A percentile compares a stretch with the other conserved stretches of the same genome.
Conservation (phyloP, 2,329 filamentous ascomycete species). For the Aspergillus texensis region DNA sequence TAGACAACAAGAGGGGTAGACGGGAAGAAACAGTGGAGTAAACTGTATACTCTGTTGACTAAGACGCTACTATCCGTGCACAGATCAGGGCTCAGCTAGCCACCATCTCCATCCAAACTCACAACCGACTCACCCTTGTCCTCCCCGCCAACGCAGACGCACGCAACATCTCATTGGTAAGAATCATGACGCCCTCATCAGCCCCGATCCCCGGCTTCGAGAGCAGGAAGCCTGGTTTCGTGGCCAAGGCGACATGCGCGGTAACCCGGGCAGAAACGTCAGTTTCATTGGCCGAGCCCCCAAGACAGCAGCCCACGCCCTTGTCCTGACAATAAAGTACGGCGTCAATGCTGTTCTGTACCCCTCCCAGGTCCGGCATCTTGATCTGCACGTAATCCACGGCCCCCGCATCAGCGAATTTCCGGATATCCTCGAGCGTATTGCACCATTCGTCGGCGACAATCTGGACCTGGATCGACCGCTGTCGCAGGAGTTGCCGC, state of each 20-base stretch:
- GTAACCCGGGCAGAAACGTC: slow-evolving; percentile 32
- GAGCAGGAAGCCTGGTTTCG: slow-evolving; percentile 8
- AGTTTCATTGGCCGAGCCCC: slow-evolving; percentile 22
- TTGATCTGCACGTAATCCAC: slow-evolving; percentile 25
- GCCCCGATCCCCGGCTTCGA: slow-evolving; percentile 11
- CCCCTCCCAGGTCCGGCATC: slow-evolving; percentile 22
- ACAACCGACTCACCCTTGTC: not conserved
- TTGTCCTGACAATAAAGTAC: slow-evolving; percentile 19
- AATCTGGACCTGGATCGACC: slow-evolving; percentile 9
- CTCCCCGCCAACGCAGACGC: slow-evolving; percentile 4
- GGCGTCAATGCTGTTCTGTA: slow-evolving; percentile 22
- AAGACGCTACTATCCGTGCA: too few relatives aligned
- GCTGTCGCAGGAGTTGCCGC: slow-evolving; percentile 2
- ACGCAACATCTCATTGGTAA: slow-evolving; percentile 15
- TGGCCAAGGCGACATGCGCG: slow-evolving; percentile 18
- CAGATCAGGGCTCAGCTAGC: not conserved
- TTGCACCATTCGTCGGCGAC: slow-evolving; percentile 26
- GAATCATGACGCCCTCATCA: slow-evolving; percentile 12
- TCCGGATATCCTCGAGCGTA: slow-evolving; percentile 20
- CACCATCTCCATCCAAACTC: not conserved
- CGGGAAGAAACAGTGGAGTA: not conserved
- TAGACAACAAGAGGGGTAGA: not conserved
- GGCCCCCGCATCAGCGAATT: slow-evolving; percentile 20
- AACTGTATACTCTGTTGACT: not conserved
- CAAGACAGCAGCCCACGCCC: slow-evolving; percentile 20